Evolutionary conservation across 1,284 basidiomycete species (phyloP).

Genomic region (Heterobasidion parviporum): DNA sequence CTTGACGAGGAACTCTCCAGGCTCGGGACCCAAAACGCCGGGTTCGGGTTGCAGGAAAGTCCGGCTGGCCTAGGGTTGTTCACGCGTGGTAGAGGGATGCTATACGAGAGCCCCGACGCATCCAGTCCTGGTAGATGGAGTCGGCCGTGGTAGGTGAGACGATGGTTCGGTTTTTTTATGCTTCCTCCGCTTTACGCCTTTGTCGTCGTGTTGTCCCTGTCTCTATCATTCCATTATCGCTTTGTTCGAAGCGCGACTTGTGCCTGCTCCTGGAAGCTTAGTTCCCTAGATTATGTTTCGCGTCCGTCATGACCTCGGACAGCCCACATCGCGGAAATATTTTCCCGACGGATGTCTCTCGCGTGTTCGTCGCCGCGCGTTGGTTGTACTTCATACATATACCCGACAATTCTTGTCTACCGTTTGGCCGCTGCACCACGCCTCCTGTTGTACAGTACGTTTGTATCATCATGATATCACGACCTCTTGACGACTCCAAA

Average conservation of each 20-base stretch:
- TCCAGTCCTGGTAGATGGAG: conserved; percentile 12
- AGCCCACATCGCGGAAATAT: no score
- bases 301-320: not conserved
- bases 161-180: not conserved
- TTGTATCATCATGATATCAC: not conserved
- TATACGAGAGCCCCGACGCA: conserved; percentile 41
- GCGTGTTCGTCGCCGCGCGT: no score
- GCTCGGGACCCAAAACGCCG: conserved; percentile 26
- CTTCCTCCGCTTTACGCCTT: not conserved
- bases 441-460: not conserved
- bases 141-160: conserved; percentile 9
- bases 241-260: not conserved
- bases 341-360: not conserved
- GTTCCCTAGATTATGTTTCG: not conserved
- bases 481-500: not conserved
- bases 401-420: not conserved
- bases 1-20: conserved; percentile 59
- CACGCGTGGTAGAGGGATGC: conserved; percentile 33
- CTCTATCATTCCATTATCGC: not conserved
- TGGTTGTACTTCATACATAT: not conserved
- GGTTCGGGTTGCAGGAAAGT: conserved; percentile 34
- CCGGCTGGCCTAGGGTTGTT: conserved; percentile 54
- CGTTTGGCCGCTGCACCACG: not conserved
- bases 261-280: not conserved
- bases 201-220: not conserved